A percentile compares a stretch with the other conserved stretches of the same genome.
Conservation (phyloP, 2,329 filamentous ascomycete genomes). For the Penicillium sp. region DNA sequence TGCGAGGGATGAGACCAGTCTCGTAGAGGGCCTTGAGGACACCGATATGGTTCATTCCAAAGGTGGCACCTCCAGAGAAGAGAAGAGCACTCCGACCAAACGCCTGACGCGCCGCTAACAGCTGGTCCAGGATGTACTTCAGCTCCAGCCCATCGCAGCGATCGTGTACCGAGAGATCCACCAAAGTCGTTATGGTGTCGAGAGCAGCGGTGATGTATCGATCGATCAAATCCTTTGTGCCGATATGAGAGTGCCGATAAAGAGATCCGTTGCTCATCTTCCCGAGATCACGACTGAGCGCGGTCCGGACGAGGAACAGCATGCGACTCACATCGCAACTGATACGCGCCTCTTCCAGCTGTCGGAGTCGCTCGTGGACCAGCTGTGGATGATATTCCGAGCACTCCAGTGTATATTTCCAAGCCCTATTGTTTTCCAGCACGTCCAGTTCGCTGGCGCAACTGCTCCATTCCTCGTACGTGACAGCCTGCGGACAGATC, state of each 20-base stretch:
- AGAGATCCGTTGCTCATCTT: slow-evolving; percentile 83
- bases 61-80: slow-evolving; percentile 83
- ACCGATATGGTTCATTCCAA: slow-evolving; percentile 90
- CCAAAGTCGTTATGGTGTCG: slow-evolving; percentile 71
- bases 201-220: slow-evolving; percentile 81
- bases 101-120: slow-evolving; percentile 74
- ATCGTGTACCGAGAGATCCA: slow-evolving; percentile 63
- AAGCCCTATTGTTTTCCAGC: slow-evolving; percentile 77
- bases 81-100: slow-evolving; percentile 84
- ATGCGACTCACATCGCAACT: slow-evolving; percentile 75
- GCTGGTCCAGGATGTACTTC: slow-evolving; percentile 66
- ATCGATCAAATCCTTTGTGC: slow-evolving; percentile 86
- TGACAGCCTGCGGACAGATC: slow-evolving; percentile 60
- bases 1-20: slow-evolving; percentile 74
- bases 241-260: slow-evolving; percentile 82
- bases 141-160: slow-evolving; percentile 61
- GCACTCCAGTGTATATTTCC: slow-evolving; percentile 73
- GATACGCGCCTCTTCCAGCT: slow-evolving; percentile 74
- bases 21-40: slow-evolving; percentile 82
- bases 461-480: slow-evolving; percentile 72
- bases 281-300: slow-evolving; percentile 78
- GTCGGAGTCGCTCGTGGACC: slow-evolving; percentile 69
- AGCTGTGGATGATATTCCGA: slow-evolving; percentile 73
- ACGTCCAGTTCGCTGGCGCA: slow-evolving; percentile 78
- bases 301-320: slow-evolving; percentile 79